phyloP scores from a whole-genome alignment of 768 basidiomycete genomes.

The Lactarius tabidus region DNA sequence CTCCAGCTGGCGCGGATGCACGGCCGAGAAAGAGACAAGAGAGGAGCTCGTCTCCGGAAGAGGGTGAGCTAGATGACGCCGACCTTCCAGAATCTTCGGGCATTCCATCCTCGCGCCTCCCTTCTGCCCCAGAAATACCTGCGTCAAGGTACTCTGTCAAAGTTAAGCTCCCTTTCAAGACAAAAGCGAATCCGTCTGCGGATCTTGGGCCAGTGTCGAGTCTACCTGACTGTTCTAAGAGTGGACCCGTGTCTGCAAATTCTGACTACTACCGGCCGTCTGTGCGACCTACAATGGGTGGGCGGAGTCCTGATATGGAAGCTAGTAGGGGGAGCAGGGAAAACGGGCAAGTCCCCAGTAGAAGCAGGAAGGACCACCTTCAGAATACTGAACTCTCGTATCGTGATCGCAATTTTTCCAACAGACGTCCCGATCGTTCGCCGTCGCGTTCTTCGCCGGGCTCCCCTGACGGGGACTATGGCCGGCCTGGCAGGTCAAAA shows the following conservation, averaged over 20 bases:
- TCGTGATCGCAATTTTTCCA: constrained; percentile 13
- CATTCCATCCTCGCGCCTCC: constrained; percentile 23
- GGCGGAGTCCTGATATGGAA: neutral
- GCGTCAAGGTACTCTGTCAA: constrained; percentile 39
- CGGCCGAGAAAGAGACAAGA: constrained; percentile 53
- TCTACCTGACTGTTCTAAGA: neutral
- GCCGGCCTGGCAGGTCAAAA: constrained; percentile 10
- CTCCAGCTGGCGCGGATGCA: constrained; percentile 38
- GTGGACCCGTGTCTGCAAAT: neutral
- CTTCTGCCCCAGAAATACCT: constrained; percentile 31
- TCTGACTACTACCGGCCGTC: neutral
- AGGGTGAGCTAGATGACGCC: constrained; percentile 75
- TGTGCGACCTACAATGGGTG: neutral
- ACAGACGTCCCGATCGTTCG: constrained; percentile 13
- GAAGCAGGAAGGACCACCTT: constrained; percentile 12
- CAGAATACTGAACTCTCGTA: constrained; percentile 2
- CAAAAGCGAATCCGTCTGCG: constrained; percentile 30
- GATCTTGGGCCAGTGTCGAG: neutral
- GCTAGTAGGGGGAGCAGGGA: constrained; percentile 10
- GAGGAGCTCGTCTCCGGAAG: constrained; percentile 62
- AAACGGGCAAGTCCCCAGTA: constrained; percentile 1
- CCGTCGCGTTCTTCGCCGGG: constrained; percentile 15
- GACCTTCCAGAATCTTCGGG: constrained; percentile 27
- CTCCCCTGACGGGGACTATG: constrained; percentile 12
- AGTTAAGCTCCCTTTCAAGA: constrained; percentile 76